Evolutionary conservation across 148 eudicot genomes (phyloP).

Genomic region (Chenopodium quinoa): DNA sequence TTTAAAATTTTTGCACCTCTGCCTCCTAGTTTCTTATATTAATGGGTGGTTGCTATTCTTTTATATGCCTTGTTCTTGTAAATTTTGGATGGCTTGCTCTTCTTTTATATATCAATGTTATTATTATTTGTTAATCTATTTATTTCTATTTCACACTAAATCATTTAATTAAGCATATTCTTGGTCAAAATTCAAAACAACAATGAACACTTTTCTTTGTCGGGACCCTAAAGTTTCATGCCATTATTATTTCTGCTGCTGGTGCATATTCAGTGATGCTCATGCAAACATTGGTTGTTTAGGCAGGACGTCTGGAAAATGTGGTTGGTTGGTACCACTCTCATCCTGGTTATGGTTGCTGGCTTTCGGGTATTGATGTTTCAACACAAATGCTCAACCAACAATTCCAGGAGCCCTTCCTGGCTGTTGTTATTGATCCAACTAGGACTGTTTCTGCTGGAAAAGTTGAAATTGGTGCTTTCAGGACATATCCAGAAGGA

Average conservation of each 20-base stretch:
- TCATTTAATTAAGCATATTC: neutral
- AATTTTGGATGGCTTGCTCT: neutral
- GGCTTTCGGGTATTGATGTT: constrained; percentile 99
- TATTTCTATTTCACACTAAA: neutral
- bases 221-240: neutral
- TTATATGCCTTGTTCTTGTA: neutral
- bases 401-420: constrained; percentile 92
- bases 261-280: neutral
- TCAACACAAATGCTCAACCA: constrained; percentile 96
- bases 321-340: constrained; percentile 99
- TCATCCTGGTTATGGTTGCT: constrained; percentile 99
- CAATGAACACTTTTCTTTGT: neutral
- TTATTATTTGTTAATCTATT: neutral
- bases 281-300: constrained; percentile 8
- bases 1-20: neutral
- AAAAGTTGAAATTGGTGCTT: constrained; percentile 97
- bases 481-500: constrained; percentile 96
- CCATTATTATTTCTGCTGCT: neutral
- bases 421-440: constrained; percentile 98
- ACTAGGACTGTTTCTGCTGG: constrained; percentile 99
- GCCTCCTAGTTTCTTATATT: neutral
- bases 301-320: constrained; percentile 97
- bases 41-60: neutral
- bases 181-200: neutral
- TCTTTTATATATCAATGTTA: neutral